Percentiles rank a stretch among this genome's conserved stretches.
Evolutionary conservation across 2,329 filamentous ascomycete genomes (phyloP).

Genomic region (Penicillium sp.): DNA sequence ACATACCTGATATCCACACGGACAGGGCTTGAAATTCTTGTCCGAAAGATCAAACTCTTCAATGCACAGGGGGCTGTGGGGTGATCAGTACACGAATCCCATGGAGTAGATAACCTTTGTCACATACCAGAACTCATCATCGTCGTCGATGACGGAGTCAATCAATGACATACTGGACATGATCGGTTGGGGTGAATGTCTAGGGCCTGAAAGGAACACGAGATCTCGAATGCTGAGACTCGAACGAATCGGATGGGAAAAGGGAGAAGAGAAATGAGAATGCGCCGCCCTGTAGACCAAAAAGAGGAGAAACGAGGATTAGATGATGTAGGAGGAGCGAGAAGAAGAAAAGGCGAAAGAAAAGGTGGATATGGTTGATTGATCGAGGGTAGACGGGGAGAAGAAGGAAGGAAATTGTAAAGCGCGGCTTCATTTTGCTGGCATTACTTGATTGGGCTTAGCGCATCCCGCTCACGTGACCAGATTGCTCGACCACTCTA

Average conservation of each 20-base stretch:
- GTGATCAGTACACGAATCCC: slow-evolving; percentile 21
- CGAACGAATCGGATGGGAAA: slow-evolving; percentile 16
- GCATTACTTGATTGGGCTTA: slow-evolving; percentile 25
- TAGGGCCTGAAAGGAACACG: slow-evolving; percentile 24
- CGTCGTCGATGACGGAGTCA: slow-evolving; percentile 50
- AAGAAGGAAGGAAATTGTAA: slow-evolving; percentile 27
- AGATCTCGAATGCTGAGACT: slow-evolving; percentile 27
- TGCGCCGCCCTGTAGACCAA: slow-evolving; percentile 18
- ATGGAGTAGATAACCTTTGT: background rate
- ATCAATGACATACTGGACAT: slow-evolving; percentile 47
- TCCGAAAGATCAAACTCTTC: slow-evolving; percentile 98
- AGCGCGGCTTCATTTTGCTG: slow-evolving; percentile 31
- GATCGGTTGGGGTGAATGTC: slow-evolving; percentile 25
- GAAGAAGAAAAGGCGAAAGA: slow-evolving; percentile 2
- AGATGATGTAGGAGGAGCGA: slow-evolving; percentile 15
- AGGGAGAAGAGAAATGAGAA: slow-evolving; percentile 13
- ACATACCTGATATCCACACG: slow-evolving; percentile 92
- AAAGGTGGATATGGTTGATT: slow-evolving; percentile 18
- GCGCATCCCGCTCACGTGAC: slow-evolving; percentile 26
- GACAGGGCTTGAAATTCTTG: slow-evolving; percentile 93
- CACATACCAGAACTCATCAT: slow-evolving; percentile 48
- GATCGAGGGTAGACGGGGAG: slow-evolving; percentile 24
- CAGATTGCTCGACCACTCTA: slow-evolving; percentile 28
- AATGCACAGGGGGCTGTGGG: slow-evolving; percentile 82
- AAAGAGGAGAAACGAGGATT: slow-evolving; percentile 24